A percentile compares a stretch with the other conserved stretches of the same genome.
phyloP scores from a whole-genome alignment of 768 basidiomycete genomes.

The Mycena olivaceomarginata region DNA sequence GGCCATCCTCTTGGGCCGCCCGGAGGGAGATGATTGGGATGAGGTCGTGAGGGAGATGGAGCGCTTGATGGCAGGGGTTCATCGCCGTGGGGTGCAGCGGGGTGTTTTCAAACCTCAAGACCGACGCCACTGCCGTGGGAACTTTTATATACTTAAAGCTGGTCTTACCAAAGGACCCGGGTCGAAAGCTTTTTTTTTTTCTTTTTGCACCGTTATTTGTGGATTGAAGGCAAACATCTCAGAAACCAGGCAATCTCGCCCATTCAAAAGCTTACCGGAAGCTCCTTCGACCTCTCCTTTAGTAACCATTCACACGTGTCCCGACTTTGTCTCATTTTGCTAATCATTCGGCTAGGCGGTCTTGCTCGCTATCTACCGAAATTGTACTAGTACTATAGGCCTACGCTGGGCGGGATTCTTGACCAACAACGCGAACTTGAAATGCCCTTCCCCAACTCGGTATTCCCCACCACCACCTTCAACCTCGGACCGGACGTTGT shows the following conservation, averaged over 20 bases:
- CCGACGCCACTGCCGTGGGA: not conserved
- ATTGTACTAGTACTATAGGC: not conserved
- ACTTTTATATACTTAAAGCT: not conserved
- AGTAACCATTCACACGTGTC: too few relatives aligned
- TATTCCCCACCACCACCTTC: not conserved
- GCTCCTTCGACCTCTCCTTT: not conserved
- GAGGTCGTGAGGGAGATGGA: not conserved
- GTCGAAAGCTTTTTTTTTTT: not conserved
- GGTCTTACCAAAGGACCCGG: not conserved
- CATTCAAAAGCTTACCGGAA: not conserved
- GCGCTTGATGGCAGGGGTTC: not conserved
- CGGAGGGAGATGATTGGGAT: slow-evolving; percentile 9
- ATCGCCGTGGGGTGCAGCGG: not conserved
- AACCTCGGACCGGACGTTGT: slow-evolving; percentile 15
- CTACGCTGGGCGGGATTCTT: not conserved
- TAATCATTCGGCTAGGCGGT: not conserved
- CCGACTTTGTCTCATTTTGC: not conserved
- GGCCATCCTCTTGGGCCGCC: not conserved
- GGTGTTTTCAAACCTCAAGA: not conserved
- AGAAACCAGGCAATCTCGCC: not conserved
- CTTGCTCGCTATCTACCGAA: not conserved
- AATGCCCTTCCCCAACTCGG: not conserved
- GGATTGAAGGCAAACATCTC: not conserved
- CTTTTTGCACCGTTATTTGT: not conserved
- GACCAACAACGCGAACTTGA: not conserved